Base-by-base conservation (phyloP, 2,329 filamentous ascomycete species). In the Emmonsiellopsis sp. region DNA sequence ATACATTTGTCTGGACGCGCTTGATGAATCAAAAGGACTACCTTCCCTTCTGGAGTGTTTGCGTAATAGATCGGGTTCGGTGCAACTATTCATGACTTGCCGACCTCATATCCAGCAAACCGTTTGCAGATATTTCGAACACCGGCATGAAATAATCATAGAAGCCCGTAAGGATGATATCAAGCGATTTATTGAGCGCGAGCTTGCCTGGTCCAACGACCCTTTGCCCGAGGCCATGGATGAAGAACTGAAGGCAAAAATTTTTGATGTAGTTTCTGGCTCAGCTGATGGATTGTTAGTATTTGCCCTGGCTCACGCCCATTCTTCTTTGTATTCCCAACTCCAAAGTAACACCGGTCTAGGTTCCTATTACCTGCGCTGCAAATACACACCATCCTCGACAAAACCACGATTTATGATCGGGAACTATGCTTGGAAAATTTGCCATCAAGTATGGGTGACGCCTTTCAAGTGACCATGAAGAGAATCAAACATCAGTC, bases 11-110 rank as follows among this genome's bases (percentile, higher is more conserved):
- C 17, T 54, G 17, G 55, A 57, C 14, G 55, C 54, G 42, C 45
- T 57, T 52, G 55, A 57, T 51, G 54, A 57, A 56, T 31, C 51
- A 33, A 45, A 3, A 43, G 42, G 44, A 39, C 45, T 56, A n/a
- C 42, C 39, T 11, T 11, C 7, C 5, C 37, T 57, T 53, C 56
- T 53, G 40, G 7, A 42, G 9, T 42, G 40, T 17, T 14, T 42
- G 10, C 40, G 3, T 14, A 42, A 42, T 4, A n/a, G 8, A 14
- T 1, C 2, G n/a, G 13, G 9, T 9, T 39, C 13, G 3, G 5
- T 39, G 36, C 36, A 39, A 2, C 9, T 39, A 10, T n/a, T 39
- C 13, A 10, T 39, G 5, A 39, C 36, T 39, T 10, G 9, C 13
- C 36, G 36, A 3, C 17, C 40, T 14, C n/a, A 13, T 14, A 14